phyloP scores from a whole-genome alignment of 768 basidiomycete genomes.

The Macrolepiota dolichaula region DNA sequence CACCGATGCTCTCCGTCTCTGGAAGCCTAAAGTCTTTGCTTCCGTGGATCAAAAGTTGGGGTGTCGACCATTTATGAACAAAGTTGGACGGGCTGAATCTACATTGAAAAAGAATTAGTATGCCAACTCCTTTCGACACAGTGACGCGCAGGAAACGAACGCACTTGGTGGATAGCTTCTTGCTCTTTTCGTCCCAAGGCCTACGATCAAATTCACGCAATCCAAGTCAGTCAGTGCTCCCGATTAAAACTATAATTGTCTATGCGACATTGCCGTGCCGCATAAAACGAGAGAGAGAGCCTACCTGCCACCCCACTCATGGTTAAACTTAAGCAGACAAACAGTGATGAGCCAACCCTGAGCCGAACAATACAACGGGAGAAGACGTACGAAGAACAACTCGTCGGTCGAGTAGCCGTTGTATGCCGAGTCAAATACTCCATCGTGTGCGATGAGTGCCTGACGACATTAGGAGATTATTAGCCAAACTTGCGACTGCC shows the following conservation, averaged over 20 bases:
- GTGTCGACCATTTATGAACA: constrained; percentile 83
- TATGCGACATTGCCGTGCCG: not conserved
- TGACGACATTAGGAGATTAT: constrained; percentile 11
- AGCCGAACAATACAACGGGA: not conserved
- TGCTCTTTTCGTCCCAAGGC: constrained; percentile 67
- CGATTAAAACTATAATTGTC: not conserved
- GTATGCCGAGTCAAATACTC: constrained; percentile 79
- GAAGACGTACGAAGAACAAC: constrained; percentile 73
- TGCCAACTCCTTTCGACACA: not conserved
- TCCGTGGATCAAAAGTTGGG: constrained; percentile 80
- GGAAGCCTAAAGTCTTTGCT: constrained; percentile 88
- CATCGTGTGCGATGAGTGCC: constrained; percentile 90
- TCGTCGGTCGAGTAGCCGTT: constrained; percentile 91
- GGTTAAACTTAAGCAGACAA: constrained; percentile 58
- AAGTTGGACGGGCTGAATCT: constrained; percentile 81
- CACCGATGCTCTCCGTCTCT: constrained; percentile 79
- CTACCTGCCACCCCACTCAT: constrained; percentile 75
- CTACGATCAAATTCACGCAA: constrained; percentile 18
- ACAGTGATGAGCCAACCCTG: not conserved
- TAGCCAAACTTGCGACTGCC: not conserved
- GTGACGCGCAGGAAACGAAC: constrained; percentile 13
- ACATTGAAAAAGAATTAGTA: not conserved
- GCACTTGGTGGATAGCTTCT: constrained; percentile 55
- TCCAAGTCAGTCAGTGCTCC: not conserved
- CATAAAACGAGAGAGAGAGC: not conserved